Evolutionary conservation across 768 basidiomycete genomes (phyloP).

Genomic region (Clitopilus hobsonii): DNA sequence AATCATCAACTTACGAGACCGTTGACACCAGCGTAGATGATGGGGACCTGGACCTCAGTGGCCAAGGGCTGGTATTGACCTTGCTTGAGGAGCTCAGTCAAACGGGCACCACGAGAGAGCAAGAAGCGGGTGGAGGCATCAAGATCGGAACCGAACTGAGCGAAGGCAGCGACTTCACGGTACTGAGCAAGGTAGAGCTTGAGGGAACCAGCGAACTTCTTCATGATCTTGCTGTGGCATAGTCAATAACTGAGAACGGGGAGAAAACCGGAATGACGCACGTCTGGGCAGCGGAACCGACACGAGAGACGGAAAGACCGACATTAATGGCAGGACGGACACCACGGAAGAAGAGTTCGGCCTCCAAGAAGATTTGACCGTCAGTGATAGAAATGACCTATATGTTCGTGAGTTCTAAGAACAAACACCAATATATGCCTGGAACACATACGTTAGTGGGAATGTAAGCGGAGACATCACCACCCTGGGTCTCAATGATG

Average conservation of each 20-base stretch:
- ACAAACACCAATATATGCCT: conserved; percentile 4
- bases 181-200: conserved; percentile 99
- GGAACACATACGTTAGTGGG: conserved; percentile 70
- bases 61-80: conserved; percentile 95
- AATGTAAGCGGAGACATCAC: conserved; percentile 99
- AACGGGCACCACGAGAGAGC: conserved; percentile 94
- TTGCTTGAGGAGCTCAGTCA: conserved; percentile 97
- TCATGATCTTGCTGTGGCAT: conserved; percentile 88
- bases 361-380: conserved; percentile 99
- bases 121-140: conserved; percentile 99
- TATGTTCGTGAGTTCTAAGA: conserved; percentile 8
- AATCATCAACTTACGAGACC: conserved; percentile 68
- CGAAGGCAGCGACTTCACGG: conserved; percentile 99
- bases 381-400: conserved; percentile 99
- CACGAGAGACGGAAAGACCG: conserved; percentile 99
- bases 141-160: conserved; percentile 99
- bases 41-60: conserved; percentile 96
- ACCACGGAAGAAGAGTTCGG: conserved; percentile 99
- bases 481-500: conserved; percentile 99
- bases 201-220: conserved; percentile 99
- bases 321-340: conserved; percentile 99
- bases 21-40: conserved; percentile 99
- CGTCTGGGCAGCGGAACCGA: conserved; percentile 99
- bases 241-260: background rate
- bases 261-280: conserved; percentile 34